A percentile compares a stretch with the other conserved stretches of the same genome.
Conservation (phyloP, 1,284 basidiomycete genomes). For the Sporisorium sorghi region DNA sequence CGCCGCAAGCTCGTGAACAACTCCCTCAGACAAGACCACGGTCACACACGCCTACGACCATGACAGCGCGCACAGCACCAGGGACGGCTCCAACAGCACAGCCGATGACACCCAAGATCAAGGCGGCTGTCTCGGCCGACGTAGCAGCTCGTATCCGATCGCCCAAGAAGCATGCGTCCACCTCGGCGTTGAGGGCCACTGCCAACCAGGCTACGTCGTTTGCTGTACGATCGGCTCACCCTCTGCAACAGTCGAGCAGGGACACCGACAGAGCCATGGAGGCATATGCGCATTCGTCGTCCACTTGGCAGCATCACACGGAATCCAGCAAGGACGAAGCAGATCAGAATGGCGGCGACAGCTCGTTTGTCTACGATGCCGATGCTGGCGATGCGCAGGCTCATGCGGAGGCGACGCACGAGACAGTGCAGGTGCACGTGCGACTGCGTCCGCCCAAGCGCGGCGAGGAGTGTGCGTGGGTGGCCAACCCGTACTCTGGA, state of each 20-base stretch:
- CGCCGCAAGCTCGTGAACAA: neutral
- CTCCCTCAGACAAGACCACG: constrained; percentile 20
- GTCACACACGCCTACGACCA: constrained; percentile 34
- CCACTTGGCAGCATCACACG: constrained; percentile 20
- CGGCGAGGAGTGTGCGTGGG: constrained; percentile 61
- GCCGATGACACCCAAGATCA: constrained; percentile 34
- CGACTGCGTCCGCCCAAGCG: constrained; percentile 52
- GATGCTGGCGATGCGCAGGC: constrained; percentile 6
- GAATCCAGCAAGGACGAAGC: constrained; percentile 3
- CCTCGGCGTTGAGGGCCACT: constrained; percentile 20
- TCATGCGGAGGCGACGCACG: constrained; percentile 10
- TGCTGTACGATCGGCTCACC: constrained; percentile 3
- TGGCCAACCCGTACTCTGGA: constrained; percentile 36
- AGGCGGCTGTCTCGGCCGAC: constrained; percentile 43
- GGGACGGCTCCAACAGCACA: neutral
- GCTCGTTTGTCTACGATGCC: constrained; percentile 59
- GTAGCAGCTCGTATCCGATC: constrained; percentile 42
- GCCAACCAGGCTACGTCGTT: neutral
- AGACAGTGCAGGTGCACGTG: constrained; percentile 59
- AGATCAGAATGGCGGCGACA: constrained; percentile 34
- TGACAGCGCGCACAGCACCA: constrained; percentile 22
- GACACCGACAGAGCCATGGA: constrained; percentile 10
- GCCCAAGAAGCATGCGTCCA: constrained; percentile 43
- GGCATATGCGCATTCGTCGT: constrained; percentile 26
- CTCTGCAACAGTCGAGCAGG: constrained; percentile 13